Base-by-base conservation (phyloP, 1,284 basidiomycete species). In the Moniliophthora roreri region DNA sequence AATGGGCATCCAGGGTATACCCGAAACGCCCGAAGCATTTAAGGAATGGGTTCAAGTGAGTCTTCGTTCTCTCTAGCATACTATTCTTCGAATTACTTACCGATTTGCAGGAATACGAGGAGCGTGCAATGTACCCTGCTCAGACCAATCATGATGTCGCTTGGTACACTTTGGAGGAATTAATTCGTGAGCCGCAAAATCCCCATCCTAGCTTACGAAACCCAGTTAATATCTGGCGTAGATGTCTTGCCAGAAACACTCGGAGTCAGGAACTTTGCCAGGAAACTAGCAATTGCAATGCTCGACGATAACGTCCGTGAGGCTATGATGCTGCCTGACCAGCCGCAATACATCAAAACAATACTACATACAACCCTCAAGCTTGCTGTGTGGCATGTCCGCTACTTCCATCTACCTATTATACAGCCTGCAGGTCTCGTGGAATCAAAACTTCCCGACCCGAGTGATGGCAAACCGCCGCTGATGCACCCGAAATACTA, bases 1-100 rank as follows among this genome's bases (percentile, higher is more conserved):
- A 1, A 66, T 68, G 66, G 57, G 67, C 3, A 77, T 80, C 35
- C 58, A 66, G 35, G 70, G 75, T 55, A 74, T 80, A 35, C 77
- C 76, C 4, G 64, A 66, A 4, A 71, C 65, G 4, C 41, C 71
- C 10, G 68, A 73, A 15, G 71, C 61, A 4, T 60, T 78, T 41
- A 55, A 59, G 10, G 60, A 60, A 11, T 79, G 75, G 75, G 58
- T 65, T 32, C 46, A 57, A 58, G 72, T 74, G 40, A 8, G 63
- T 60, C 18, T 10, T 21, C 23, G 21, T 40, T 28, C n/a, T 21
- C 20, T 15, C 1, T 10, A 18, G 18, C 36, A 38, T 7, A 10
- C 15, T 48, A 26, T 49, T 15, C 18, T 37, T 36, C 18, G 24
- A 15, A 11, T 38, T 44, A 21, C 32, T 5, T 7, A 20, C 36